Evolutionary conservation across 768 basidiomycete genomes (phyloP).

Genomic region (Suillus variegatus): DNA sequence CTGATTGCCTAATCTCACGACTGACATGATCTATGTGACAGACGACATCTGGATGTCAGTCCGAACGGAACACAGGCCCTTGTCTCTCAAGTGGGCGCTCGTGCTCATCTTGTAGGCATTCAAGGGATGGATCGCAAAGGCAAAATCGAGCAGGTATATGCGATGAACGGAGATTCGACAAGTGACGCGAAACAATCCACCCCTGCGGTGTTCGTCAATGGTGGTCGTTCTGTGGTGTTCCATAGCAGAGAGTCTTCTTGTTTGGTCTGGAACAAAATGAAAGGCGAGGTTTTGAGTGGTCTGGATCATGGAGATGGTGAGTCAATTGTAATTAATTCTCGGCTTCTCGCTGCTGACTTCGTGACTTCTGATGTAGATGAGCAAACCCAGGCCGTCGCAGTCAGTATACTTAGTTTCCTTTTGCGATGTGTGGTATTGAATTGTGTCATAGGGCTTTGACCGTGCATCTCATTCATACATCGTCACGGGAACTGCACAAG

Average conservation of each 20-base stretch:
- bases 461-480: slow-evolving; percentile 41
- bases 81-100: slow-evolving; percentile 52
- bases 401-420: slow-evolving; percentile 19
- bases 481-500: slow-evolving; percentile 58
- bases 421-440: slow-evolving; percentile 28
- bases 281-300: slow-evolving; percentile 54
- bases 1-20: not conserved
- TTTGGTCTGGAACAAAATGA: slow-evolving; percentile 63
- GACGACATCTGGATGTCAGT: slow-evolving; percentile 56
- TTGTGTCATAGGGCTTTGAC: slow-evolving; percentile 44
- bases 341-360: slow-evolving; percentile 7
- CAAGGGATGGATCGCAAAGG: slow-evolving; percentile 51
- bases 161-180: slow-evolving; percentile 35
- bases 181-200: slow-evolving; percentile 37
- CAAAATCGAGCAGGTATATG: slow-evolving; percentile 53
- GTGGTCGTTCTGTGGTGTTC: slow-evolving; percentile 56
- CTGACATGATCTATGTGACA: slow-evolving; percentile 27
- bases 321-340: slow-evolving; percentile 14
- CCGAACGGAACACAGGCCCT: slow-evolving; percentile 51
- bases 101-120: slow-evolving; percentile 53
- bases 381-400: slow-evolving; percentile 35
- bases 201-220: slow-evolving; percentile 55
- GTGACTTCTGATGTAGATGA: slow-evolving; percentile 27
- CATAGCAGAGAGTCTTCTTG: slow-evolving; percentile 55
- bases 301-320: slow-evolving; percentile 62